Base-by-base conservation (phyloP, 1,139 yeast species). In the Magnusiomyces paraingens region DNA sequence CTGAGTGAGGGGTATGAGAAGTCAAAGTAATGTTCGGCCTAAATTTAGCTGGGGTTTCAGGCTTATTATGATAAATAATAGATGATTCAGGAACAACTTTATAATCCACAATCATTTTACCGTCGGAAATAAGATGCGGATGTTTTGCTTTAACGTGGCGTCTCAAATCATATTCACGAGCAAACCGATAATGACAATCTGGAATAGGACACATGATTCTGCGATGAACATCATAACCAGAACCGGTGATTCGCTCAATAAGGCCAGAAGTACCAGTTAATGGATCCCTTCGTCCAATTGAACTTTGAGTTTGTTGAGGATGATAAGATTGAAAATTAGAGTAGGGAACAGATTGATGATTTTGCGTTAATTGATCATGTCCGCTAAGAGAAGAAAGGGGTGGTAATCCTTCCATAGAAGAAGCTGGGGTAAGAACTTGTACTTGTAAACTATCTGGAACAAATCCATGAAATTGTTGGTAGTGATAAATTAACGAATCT, bases 401-500 rank as follows among this genome's bases (percentile, higher is more conserved):
- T 35, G 57, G 54, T n/a, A 52, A 47, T 20, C 54, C 46, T 17
- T 53, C 57, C 12, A 48, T 50, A 22, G 55, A 40, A 18, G 52
- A 49, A 6, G 48, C 51, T 26, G 59, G 58, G 35, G 57, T 52
- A 17, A 53, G 56, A n/a, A 53, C 56, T n/a, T 53, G 55, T 6
- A 50, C 54, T 45, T 56, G 58, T 15, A 64, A 57, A 18, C 56
- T 46, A 2, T 62, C 64, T 4, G 69, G 68, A 21, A 64, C 57
- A 54, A 56, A 62, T 35, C 61, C 65, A 64, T 80, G 84, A 2
- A 49, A 56, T 3, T 61, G 60, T 38, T 67, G 66, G 61, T 76
- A 75, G 64, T 81, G 85, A 0, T 62, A 59, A 1, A 75, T 54
- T n/a, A 79, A 64, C 41, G 72, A 75, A 15, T 71, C 74, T 55